phyloP scores from a whole-genome alignment of 768 basidiomycete species.

The Trametopsis cervina region DNA sequence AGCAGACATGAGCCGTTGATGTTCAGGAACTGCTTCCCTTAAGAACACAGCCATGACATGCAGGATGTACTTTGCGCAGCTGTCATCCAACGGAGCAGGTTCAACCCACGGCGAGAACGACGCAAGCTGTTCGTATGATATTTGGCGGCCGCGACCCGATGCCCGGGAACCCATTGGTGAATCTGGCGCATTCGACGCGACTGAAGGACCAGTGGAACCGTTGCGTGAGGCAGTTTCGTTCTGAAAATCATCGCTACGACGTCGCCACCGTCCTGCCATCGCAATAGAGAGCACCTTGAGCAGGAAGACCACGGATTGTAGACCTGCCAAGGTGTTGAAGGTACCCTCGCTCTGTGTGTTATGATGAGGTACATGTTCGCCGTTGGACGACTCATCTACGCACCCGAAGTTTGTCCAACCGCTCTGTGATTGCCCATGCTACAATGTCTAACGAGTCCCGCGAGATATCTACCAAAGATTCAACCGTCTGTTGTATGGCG shows the following conservation, averaged over 20 bases:
- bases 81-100: conserved; percentile 70
- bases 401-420: conserved; percentile 75
- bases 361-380: conserved; percentile 27
- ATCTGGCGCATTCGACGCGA: conserved; percentile 29
- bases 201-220: conserved; percentile 16
- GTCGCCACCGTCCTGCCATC: conserved; percentile 71
- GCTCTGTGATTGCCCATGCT: conserved; percentile 67
- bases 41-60: conserved; percentile 81
- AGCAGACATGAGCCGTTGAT: conserved; percentile 50
- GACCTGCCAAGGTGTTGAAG: conserved; percentile 54
- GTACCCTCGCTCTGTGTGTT: conserved; percentile 50
- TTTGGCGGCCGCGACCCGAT: conserved; percentile 26
- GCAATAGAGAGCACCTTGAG: conserved; percentile 75
- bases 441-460: conserved; percentile 75
- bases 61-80: conserved; percentile 73
- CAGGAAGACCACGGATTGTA: conserved; percentile 83
- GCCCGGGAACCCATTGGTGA: conserved; percentile 25
- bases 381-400: too few relatives aligned
- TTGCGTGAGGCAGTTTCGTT: conserved; percentile 36
- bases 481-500: conserved; percentile 68
- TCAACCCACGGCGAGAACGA: conserved; percentile 47
- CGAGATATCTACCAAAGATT: conserved; percentile 75
- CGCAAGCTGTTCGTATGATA: conserved; percentile 39
- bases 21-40: conserved; percentile 57
- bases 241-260: conserved; percentile 32